Evolutionary conservation across 2,329 filamentous ascomycete species (phyloP).

Genomic region (Ophiosphaerella korrae): DNA sequence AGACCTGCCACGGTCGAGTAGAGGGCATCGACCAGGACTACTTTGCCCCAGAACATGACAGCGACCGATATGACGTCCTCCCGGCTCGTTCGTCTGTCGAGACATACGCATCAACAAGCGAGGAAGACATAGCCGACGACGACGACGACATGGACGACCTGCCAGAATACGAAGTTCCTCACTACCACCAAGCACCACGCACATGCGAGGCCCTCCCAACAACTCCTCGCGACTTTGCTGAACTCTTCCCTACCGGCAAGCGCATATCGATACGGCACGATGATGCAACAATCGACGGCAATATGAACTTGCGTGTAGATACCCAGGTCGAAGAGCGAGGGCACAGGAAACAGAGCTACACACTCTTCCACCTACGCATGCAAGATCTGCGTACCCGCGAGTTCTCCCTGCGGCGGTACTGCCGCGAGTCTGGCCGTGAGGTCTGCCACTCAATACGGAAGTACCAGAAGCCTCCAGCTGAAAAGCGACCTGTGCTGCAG

Average conservation of each 20-base stretch:
- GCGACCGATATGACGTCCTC: conserved; percentile 16
- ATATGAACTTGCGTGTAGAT: conserved; percentile 94
- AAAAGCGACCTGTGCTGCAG: conserved; percentile 59
- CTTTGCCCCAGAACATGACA: conserved; percentile 19
- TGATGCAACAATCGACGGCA: conserved; percentile 86
- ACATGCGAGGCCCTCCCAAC: conserved; percentile 73
- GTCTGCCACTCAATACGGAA: conserved; percentile 83
- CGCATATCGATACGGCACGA: conserved; percentile 86
- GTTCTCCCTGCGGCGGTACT: conserved; percentile 90
- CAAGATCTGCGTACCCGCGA: conserved; percentile 84
- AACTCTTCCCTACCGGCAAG: conserved; percentile 84
- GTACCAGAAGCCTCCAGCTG: conserved; percentile 61
- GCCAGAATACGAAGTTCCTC: conserved; percentile 62
- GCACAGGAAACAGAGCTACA: conserved; percentile 67
- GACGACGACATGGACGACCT: conserved; percentile 50
- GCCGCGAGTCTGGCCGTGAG: conserved; percentile 88
- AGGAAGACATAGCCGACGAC: conserved; percentile 59
- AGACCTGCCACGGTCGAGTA: conserved; percentile 38
- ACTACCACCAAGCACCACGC: conserved; percentile 66
- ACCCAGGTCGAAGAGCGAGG: conserved; percentile 68
- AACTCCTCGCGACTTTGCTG: conserved; percentile 79
- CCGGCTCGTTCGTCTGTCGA: conserved; percentile 66
- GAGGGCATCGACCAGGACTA: conserved; percentile 34
- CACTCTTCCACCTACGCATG: conserved; percentile 93
- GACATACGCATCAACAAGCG: conserved; percentile 79